A percentile compares a stretch with the other conserved stretches of the same genome.
These are phyloP conservation scores for Cymodocea nodosa DNA, from an alignment of 116 monocot genomes.

Conservation along the genomic window DNA sequence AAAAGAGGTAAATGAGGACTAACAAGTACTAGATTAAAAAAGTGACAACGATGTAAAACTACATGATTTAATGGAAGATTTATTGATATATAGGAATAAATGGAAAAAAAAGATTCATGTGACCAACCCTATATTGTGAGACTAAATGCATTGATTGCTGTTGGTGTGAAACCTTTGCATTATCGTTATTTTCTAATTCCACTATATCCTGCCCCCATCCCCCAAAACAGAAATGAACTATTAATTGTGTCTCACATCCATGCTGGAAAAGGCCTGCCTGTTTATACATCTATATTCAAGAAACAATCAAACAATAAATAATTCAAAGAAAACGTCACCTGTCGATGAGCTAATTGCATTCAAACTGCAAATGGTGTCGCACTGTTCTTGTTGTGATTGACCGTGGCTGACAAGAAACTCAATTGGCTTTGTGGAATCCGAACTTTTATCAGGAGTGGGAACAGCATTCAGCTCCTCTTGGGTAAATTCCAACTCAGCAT, in stretches of 20 bases:
- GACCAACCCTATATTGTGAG: too few species aligned
- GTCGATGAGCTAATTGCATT: constrained; percentile 80
- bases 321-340: constrained; percentile 25
- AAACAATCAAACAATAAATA: too few species aligned
- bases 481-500: constrained; percentile 86
- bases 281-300: too few species aligned
- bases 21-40: too few species aligned
- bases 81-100: too few species aligned
- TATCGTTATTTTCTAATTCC: not conserved
- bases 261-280: too few species aligned
- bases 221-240: not conserved
- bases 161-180: not conserved
- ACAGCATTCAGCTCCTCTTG: constrained; percentile 91
- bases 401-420: constrained; percentile 94
- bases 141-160: too few species aligned
- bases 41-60: too few species aligned
- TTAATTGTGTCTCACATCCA: too few species aligned
- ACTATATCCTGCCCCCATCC: not conserved
- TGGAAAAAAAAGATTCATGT: too few species aligned
- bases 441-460: constrained; percentile 40
- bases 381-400: constrained; percentile 85
- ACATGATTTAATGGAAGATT: too few species aligned
- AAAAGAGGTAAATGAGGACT: too few species aligned
- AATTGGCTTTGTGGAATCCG: constrained; percentile 45
- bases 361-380: constrained; percentile 92